These are phyloP conservation scores for Alopecurus myosuroides DNA, from an alignment of 176 grass and related monocot species.

Conservation along the genomic window DNA sequence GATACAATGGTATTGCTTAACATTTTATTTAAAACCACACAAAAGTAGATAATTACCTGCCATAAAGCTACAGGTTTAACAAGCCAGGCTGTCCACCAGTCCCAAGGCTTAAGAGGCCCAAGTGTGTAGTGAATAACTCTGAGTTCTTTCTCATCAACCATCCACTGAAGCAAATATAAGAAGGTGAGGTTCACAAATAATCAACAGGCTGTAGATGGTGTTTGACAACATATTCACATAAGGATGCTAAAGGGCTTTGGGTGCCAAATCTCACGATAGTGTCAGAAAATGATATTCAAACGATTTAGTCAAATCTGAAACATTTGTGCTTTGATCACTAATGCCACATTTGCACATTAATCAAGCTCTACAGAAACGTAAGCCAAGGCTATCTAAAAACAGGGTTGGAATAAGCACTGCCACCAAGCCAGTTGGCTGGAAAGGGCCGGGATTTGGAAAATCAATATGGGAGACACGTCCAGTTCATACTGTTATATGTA, in stretches of 20 bases:
- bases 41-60: conserved; percentile 63
- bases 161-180: conserved; percentile 63
- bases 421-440: background rate
- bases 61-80: conserved; percentile 92
- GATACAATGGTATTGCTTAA: background rate
- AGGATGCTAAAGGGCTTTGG: background rate
- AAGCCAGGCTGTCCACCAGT: conserved; percentile 96
- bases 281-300: background rate
- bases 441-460: background rate
- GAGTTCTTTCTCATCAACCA: conserved; percentile 95
- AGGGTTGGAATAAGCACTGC: conserved; percentile 23
- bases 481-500: background rate
- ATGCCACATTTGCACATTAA: background rate
- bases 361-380: conserved; percentile 6
- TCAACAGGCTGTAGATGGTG: background rate
- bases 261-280: background rate
- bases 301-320: background rate
- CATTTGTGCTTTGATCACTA: background rate
- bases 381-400: background rate
- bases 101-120: conserved; percentile 93
- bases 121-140: conserved; percentile 94
- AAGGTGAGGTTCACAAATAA: conserved; percentile 17
- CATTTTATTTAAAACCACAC: conserved; percentile 6
- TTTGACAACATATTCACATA: background rate
- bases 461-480: background rate